Percentiles rank a stretch among this genome's conserved stretches.
These are phyloP conservation scores for Heteromeles arbutifolia DNA, from an alignment of 306 rosid species.

Conservation along the genomic window DNA sequence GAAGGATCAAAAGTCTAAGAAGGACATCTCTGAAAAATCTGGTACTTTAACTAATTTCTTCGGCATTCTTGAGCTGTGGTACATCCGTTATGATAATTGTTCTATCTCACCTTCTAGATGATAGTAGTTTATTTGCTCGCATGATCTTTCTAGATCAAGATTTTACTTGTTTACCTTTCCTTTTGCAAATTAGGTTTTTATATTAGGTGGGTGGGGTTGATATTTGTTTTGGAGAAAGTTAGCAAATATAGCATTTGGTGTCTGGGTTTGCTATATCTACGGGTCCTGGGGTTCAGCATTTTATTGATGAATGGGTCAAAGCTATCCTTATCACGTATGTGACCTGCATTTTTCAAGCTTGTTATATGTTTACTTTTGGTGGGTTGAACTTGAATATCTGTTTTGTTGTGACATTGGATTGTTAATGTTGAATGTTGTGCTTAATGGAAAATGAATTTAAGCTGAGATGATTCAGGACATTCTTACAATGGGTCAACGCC, in stretches of 20 bases:
- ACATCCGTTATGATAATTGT: not conserved
- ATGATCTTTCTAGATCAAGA: no score
- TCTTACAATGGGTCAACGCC: not conserved
- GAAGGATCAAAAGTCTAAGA: constrained; percentile 38
- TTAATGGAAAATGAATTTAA: not conserved
- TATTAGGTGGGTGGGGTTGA: not conserved
- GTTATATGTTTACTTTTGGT: not conserved
- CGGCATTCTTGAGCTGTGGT: not conserved
- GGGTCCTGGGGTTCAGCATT: not conserved
- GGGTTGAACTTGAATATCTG: not conserved
- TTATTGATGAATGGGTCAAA: not conserved
- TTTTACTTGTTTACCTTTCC: not conserved
- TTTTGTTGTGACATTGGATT: not conserved
- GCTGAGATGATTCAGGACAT: not conserved
- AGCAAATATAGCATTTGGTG: not conserved
- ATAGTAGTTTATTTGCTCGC: not conserved
- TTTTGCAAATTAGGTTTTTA: not conserved
- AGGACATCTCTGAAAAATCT: constrained; percentile 29
- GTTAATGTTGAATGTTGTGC: not conserved
- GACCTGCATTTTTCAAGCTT: not conserved
- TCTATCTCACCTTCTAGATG: not conserved
- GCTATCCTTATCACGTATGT: not conserved
- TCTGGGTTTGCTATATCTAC: not conserved
- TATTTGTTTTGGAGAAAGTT: not conserved
- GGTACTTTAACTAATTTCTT: constrained; percentile 32